Evolutionary conservation across 768 basidiomycete genomes (phyloP), one percentile per base, ranked within the genome.

Genomic region (Scleroderma bovista): DNA sequence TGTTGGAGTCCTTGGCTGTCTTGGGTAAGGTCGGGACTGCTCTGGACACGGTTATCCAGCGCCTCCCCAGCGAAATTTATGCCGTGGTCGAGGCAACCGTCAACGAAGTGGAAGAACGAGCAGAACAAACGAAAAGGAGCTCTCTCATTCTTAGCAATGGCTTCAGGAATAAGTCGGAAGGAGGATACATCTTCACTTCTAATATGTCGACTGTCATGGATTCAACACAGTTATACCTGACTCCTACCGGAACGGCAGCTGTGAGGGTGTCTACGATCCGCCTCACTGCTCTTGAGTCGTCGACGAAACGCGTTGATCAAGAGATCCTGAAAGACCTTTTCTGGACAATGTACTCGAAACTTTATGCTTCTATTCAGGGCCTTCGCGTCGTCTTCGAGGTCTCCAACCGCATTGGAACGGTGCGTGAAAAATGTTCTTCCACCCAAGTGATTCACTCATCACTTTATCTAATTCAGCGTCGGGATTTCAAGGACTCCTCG

Each of bases 321-420:
- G 93, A 95, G 60, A 86, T 88, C 13, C 66, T 99, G 47, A 78
- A 74, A 52, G 96, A 98, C 65, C 75, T 99, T 32, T 98, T 98
- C 67, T 98, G 95, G 95, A 96, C 95, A 2, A 63, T 95, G 15
- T 99, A 92, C 64, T 96, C 93, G 15, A 98, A 99, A 67, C 61
- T 99, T 42, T 86, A 93, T 61, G 96, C 96, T 26, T 88, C 98
- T 17, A 77, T 87, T 13, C 94, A 99, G 64, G 91, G 94, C 10
- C 72, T 96, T 53, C 75, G 93, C 46, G 85, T 96, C 4, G 79
- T 93, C 3, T 93, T 85, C 54, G 96, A 99, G 65, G 87, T 98
- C 6, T 78, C 90, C 1, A 87, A 86, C 57, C 80, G 93, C 48
- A 93, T 99, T 46, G 89, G 89, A 57, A 87, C 88, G 53, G 94